Base-by-base conservation (phyloP, 1,139 yeast genomes). In the Magnusiomyces suaveolens region DNA sequence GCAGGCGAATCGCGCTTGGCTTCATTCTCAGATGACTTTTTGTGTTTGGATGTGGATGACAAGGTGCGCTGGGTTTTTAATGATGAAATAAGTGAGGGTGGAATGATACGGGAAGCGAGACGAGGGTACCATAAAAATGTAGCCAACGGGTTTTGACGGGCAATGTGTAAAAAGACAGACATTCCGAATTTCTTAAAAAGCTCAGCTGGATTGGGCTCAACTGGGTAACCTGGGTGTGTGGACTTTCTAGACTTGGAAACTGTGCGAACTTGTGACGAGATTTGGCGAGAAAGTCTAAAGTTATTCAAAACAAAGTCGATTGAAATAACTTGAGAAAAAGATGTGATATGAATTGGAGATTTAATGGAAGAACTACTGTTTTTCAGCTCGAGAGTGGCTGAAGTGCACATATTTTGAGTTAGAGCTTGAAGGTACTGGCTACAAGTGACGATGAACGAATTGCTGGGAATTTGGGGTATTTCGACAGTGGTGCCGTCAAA, bases 161-260 rank as follows among this genome's bases (percentile, higher is more conserved):
- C 39, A 32, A 20, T 50, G 21, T 39, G 29, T 3, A 39, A 14
- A 18, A 55, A 51, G 1, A 49, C 52, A 46, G 52, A 46, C 51
- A 48, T 51, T n/a, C 56, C 57, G 51, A 44, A 53, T 33, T 51
- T 54, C 6, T 48, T 43, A 29, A 55, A 55, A 24, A 53, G 48
- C 18, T 53, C 52, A 3, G 32, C 43, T 25, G 52, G 10, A 10
- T 6, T 3, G 8, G 46, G 26, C 21, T 43, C 26, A 3, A 26
- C 8, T 18, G 26, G 14, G 18, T 18, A 20, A 8, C 10, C 46
- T 21, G 6, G 23, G 18, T n/a, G 8, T 38, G 4, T 14, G 18
- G 6, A n/a, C 21, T 43, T 18, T 18, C 46, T 6, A 6, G 18
- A 23, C 8, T 21, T 18, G 10, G 24, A 8, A 6, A 21, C 21